Conservation (phyloP, 75 land plant species). For the Selaginella tamariscina region DNA sequence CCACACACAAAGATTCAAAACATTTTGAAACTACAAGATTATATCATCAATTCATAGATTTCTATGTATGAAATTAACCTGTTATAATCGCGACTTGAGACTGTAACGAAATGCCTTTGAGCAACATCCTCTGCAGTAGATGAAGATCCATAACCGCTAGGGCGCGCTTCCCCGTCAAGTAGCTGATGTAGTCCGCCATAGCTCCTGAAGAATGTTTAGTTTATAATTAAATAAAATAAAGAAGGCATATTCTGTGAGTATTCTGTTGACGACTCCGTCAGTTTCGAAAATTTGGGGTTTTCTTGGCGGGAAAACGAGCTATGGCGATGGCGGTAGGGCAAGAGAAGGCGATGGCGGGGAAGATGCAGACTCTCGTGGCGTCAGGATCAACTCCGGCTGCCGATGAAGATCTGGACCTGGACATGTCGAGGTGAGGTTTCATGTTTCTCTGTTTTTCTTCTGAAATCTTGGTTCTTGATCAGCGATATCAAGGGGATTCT, state of each 20-base stretch:
- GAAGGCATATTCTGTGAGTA: background rate
- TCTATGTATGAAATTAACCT: conserved; percentile 19
- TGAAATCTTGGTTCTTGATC: conserved; percentile 7
- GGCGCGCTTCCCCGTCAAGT: no score
- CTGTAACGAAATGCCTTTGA: conserved; percentile 32
- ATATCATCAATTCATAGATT: background rate
- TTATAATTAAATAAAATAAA: no score
- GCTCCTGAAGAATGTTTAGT: no score
- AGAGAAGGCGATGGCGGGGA: background rate
- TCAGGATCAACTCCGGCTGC: background rate
- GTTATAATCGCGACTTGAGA: conserved; percentile 50
- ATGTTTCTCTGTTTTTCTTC: background rate
- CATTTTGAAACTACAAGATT: background rate
- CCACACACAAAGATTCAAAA: background rate
- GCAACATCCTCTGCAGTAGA: conserved; percentile 63
- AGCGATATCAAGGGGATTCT: conserved; percentile 68
- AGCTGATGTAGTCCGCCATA: no score
- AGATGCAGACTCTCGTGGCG: background rate
- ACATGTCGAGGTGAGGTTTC: conserved; percentile 8
- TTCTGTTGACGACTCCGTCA: background rate
- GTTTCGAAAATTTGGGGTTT: background rate
- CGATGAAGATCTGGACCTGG: conserved; percentile 6
- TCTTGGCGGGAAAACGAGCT: background rate
- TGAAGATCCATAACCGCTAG: no score
- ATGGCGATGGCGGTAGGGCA: background rate